A percentile compares a stretch with the other conserved stretches of the same genome.
These are phyloP conservation scores for Tolypocladium pustulatum DNA, from an alignment of 2,329 filamentous ascomycete species.

Conservation along the genomic window DNA sequence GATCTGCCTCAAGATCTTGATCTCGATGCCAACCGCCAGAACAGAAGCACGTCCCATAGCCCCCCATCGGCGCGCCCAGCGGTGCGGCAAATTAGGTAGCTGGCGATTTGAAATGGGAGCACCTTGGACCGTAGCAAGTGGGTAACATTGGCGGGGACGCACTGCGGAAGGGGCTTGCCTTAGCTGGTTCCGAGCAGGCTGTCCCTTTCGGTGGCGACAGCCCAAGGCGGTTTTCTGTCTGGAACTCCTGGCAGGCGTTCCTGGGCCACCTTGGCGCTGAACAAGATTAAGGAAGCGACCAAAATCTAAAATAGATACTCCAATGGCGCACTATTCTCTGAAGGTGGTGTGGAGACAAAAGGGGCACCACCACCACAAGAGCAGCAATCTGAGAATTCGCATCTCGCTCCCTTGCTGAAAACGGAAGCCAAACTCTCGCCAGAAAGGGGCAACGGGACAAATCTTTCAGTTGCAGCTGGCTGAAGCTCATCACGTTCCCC, in stretches of 20 bases:
- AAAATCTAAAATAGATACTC: background rate
- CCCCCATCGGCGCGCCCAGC: background rate
- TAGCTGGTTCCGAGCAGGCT: background rate
- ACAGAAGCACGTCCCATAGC: background rate
- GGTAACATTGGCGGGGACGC: background rate
- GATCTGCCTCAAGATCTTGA: background rate
- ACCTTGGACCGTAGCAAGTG: background rate
- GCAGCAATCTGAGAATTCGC: background rate
- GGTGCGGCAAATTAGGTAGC: background rate
- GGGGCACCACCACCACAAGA: background rate
- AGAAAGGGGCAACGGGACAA: background rate
- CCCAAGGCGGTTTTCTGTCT: background rate
- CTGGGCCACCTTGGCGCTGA: background rate
- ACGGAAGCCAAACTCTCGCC: background rate
- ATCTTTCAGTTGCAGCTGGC: background rate
- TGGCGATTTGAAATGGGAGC: background rate
- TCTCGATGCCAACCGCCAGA: background rate
- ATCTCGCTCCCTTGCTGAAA: background rate
- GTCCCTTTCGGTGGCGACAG: background rate
- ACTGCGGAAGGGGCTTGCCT: background rate
- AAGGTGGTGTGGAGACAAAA: background rate
- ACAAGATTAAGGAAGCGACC: background rate
- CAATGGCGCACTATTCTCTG: background rate
- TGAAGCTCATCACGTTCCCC: background rate
- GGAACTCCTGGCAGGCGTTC: background rate